These are phyloP conservation scores for Cicer yamashitae DNA, from an alignment of 306 rosid genomes.

Conservation along the genomic window DNA sequence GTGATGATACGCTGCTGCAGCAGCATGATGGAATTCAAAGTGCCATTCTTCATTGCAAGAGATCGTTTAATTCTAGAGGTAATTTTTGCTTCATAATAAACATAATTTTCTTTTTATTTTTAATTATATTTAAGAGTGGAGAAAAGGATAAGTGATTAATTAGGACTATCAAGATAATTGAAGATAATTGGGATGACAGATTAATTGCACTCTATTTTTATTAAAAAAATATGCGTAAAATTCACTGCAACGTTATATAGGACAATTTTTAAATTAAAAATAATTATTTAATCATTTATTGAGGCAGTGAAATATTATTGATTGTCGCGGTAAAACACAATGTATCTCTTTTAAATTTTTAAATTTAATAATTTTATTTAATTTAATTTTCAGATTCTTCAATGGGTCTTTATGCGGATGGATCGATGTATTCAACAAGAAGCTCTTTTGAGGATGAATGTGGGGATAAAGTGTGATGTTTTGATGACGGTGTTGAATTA, in stretches of 20 bases:
- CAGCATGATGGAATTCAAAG: constrained; percentile 92
- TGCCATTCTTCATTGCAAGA: constrained; percentile 94
- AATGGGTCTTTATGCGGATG: constrained; percentile 41
- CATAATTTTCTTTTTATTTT: no score
- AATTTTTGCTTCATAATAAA: background rate
- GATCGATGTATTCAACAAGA: constrained; percentile 52
- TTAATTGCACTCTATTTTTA: no score
- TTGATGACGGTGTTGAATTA: background rate
- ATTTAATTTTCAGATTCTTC: constrained; percentile 49
- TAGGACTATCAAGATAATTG: no score
- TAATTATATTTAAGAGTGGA: background rate
- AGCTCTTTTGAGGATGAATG: constrained; percentile 56
- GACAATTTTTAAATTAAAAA: no score
- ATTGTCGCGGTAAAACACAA: no score
- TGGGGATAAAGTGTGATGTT: constrained; percentile 46
- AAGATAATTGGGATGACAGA: no score
- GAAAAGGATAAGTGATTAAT: no score
- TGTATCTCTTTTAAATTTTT: background rate
- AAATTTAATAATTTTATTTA: background rate
- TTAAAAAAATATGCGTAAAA: no score
- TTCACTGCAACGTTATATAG: no score
- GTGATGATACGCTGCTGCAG: constrained; percentile 72
- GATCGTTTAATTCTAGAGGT: constrained; percentile 75
- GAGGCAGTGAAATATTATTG: no score
- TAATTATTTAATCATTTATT: no score